Evolutionary conservation across 768 basidiomycete genomes (phyloP).

Genomic region (Calocybe cyanea): DNA sequence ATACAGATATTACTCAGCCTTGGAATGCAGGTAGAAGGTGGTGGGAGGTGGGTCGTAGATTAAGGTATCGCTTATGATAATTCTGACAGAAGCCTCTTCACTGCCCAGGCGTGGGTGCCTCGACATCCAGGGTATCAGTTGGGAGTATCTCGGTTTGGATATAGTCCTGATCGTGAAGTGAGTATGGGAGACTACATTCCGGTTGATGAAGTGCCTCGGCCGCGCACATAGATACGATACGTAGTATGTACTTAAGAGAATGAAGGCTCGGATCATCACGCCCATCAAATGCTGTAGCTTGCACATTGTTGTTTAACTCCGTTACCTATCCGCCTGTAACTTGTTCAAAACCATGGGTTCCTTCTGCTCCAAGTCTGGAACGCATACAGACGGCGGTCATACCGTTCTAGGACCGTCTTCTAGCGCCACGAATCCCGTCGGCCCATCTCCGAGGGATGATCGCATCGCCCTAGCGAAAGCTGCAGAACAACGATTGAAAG

Average conservation of each 20-base stretch:
- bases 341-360: slow-evolving; percentile 42
- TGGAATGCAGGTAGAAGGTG: slow-evolving; percentile 67
- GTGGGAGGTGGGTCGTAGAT: slow-evolving; percentile 74
- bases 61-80: slow-evolving; percentile 7
- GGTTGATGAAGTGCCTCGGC: slow-evolving; percentile 27
- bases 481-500: slow-evolving; percentile 55
- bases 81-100: slow-evolving; percentile 9
- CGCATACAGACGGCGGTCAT: slow-evolving; percentile 46
- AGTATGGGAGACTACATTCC: slow-evolving; percentile 44
- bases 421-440: slow-evolving; percentile 25
- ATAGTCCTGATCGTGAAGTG: slow-evolving; percentile 33
- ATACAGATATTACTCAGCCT: slow-evolving; percentile 44
- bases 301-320: too few species aligned
- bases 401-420: slow-evolving; percentile 39
- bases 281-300: too few species aligned
- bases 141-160: slow-evolving; percentile 41
- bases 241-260: too few species aligned
- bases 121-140: slow-evolving; percentile 47
- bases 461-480: slow-evolving; percentile 59
- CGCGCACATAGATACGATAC: slow-evolving; percentile 1
- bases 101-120: slow-evolving; percentile 58
- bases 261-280: too few species aligned
- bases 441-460: slow-evolving; percentile 33
- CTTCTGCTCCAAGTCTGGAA: slow-evolving; percentile 49
- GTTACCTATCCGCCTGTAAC: too few species aligned